phyloP scores from a whole-genome alignment of 768 basidiomycete species.

The Tulasnella sp. region DNA sequence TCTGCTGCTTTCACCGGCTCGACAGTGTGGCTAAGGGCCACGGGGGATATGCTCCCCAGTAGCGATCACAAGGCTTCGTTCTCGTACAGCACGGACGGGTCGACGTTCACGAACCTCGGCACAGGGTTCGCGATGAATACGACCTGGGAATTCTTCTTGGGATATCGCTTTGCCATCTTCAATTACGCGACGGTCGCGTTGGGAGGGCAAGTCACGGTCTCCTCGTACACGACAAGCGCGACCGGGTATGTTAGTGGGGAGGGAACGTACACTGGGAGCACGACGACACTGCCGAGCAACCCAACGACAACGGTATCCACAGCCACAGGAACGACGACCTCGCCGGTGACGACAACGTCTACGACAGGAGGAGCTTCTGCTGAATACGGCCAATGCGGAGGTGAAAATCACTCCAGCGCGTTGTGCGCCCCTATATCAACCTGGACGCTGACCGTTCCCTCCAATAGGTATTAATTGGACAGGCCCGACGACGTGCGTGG shows the following conservation, averaged over 20 bases:
- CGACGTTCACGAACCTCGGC: no score
- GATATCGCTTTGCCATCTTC: slow-evolving; percentile 16
- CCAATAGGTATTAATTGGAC: not conserved
- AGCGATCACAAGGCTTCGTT: not conserved
- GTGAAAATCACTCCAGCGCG: not conserved
- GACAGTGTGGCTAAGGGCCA: slow-evolving; percentile 6
- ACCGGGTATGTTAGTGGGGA: no score
- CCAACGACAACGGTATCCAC: not conserved
- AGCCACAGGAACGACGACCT: not conserved
- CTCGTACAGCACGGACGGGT: slow-evolving; percentile 15
- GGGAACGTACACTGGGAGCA: not conserved
- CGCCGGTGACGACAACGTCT: not conserved
- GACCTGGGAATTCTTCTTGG: slow-evolving; percentile 14
- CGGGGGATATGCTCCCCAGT: not conserved
- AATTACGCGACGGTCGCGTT: slow-evolving; percentile 11
- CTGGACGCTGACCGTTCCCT: not conserved
- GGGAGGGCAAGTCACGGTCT: slow-evolving; percentile 12
- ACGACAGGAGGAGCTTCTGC: not conserved
- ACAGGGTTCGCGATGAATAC: slow-evolving; percentile 10
- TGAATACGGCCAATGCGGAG: not conserved
- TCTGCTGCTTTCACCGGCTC: slow-evolving; percentile 5
- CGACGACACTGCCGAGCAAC: not conserved
- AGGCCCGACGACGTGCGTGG: not conserved
- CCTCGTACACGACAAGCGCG: slow-evolving; percentile 3
- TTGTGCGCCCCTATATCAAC: not conserved